Evolutionary conservation across 148 eudicot species (phyloP).

Genomic region (Dysphania ambrosioides): DNA sequence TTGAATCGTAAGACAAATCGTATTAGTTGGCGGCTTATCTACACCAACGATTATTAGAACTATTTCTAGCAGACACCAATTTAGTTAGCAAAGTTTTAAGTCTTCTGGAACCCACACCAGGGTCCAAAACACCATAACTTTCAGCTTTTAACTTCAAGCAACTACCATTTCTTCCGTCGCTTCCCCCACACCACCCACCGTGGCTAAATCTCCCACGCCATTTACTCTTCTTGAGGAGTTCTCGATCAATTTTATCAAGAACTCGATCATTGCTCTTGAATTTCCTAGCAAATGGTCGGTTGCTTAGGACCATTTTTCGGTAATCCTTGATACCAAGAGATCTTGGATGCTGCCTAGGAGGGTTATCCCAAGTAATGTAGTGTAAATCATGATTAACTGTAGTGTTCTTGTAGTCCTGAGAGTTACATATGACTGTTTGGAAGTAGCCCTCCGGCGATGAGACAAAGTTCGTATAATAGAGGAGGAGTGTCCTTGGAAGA

Average conservation of each 20-base stretch:
- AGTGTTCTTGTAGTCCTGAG: conserved; percentile 62
- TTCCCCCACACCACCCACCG: conserved; percentile 76
- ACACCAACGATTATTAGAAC: conserved; percentile 49
- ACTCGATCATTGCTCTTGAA: conserved; percentile 71
- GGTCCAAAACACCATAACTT: conserved; percentile 56
- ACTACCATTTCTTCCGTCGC: conserved; percentile 7
- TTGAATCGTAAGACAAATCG: not conserved
- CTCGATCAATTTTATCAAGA: conserved; percentile 65
- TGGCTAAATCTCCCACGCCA: conserved; percentile 34
- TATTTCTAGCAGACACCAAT: conserved; percentile 36
- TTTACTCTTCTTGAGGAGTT: conserved; percentile 47
- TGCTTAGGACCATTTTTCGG: conserved; percentile 66
- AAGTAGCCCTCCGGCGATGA: conserved; percentile 92
- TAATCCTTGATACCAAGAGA: conserved; percentile 71
- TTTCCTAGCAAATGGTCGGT: conserved; percentile 83
- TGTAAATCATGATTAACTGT: conserved; percentile 83
- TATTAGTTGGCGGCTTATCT: conserved; percentile 33
- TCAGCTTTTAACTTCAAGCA: conserved; percentile 44
- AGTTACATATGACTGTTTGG: conserved; percentile 87
- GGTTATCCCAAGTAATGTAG: conserved; percentile 76
- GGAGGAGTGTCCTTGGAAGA: conserved; percentile 85
- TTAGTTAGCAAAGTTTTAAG: conserved; percentile 50
- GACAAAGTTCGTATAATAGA: conserved; percentile 90
- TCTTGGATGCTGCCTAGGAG: conserved; percentile 89
- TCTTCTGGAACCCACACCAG: conserved; percentile 64